Base-by-base conservation (phyloP, 768 basidiomycete genomes). In the Rhodotorula taiwanensis region DNA sequence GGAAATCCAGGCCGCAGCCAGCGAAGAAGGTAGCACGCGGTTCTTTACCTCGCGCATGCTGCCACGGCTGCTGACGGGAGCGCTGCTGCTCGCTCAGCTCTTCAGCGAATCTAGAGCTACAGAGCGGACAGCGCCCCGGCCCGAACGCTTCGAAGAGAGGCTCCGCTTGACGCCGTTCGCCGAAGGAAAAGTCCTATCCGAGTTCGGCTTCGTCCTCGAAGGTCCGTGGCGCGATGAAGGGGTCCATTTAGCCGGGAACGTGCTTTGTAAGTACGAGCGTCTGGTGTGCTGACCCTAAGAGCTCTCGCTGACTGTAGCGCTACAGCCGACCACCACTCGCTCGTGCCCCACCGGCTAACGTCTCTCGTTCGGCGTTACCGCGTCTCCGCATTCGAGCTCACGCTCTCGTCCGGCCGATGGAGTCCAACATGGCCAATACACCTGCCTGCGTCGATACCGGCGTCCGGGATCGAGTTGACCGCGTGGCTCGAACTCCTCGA, bases 391-490 rank as follows among this genome's bases (percentile, higher is more conserved):
- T 80, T 98, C 27, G 89, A 93, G 71, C 82, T 98, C 11, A 85
- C 86, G 15, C 80, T 98, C 43, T 94, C 93, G 58, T 85, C 92
- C 18, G 94, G 94, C 25, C 86, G 85, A 70, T 97, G 94, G 94
- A 81, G 88, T 73, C 33, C 63, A 1, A 39, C 52, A 18, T 69
- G 67, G 67, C 67, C 67, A 0, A 13, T 50, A 5, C 20, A 55
- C 36, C 62, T 52, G 16, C 58, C 58, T 4, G 50, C 41, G 25
- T 31, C 34, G 5, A 28, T 56, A 0, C 62, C 58, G 2, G 59
- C 52, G 11, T 66, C 57, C 47, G 63, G 63, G 36, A 67, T 89
- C 13, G 88, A 93, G 73, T 78, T 97, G 10, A 87, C 87, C 85
- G 89, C 86, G 15, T 95, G 91, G 90, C 85, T 95, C 80, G 86